Conservation (phyloP, 179 eudicot species). For the Amaranthus tricolor region DNA sequence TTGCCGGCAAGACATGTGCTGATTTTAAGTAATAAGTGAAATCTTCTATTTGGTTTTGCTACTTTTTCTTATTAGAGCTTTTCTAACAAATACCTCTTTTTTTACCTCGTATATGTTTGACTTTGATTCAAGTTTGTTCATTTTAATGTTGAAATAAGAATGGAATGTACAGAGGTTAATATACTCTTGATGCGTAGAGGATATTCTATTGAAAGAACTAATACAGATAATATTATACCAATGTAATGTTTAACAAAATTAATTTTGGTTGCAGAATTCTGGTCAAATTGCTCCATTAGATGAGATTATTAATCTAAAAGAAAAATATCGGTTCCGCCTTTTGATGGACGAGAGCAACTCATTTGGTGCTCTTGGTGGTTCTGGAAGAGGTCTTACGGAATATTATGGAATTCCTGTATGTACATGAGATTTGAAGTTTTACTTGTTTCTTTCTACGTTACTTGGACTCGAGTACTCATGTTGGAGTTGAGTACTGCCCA, state of each 20-base stretch:
- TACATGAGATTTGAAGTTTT: constrained; percentile 15
- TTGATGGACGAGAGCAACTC: constrained; percentile 93
- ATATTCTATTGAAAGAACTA: neutral
- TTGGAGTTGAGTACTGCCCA: no score
- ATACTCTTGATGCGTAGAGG: neutral
- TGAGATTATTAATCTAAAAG: constrained; percentile 81
- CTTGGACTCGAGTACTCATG: no score
- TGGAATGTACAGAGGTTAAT: neutral
- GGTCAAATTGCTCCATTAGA: constrained; percentile 90
- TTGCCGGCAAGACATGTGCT: no score
- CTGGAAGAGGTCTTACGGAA: constrained; percentile 93
- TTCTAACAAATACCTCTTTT: neutral
- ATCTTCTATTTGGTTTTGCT: no score
- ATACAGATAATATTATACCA: neutral
- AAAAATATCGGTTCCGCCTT: constrained; percentile 78
- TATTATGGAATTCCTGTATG: constrained; percentile 74
- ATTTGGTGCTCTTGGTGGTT: constrained; percentile 79
- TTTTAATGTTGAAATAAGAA: neutral
- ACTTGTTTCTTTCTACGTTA: neutral
- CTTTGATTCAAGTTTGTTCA: neutral
- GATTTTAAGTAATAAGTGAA: no score
- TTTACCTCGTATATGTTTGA: neutral
- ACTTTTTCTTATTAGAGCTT: no score
- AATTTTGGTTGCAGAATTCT: constrained; percentile 61
- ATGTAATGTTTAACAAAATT: neutral